Base-by-base conservation (phyloP, 345 rosid genomes). In the Citrus reticulata region DNA sequence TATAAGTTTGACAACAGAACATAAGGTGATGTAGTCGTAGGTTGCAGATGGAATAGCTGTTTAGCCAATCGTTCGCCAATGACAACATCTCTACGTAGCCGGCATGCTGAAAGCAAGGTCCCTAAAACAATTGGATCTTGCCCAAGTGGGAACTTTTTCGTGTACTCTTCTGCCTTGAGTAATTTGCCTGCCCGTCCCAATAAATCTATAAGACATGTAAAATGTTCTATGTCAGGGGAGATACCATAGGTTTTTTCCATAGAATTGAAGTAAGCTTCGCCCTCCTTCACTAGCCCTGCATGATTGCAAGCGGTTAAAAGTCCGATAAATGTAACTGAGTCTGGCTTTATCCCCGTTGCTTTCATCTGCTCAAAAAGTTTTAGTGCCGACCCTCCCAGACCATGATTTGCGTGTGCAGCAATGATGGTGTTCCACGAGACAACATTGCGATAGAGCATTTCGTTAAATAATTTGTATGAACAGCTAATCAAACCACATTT, bases 391-490 rank as follows among this genome's bases (percentile, higher is more conserved):
- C 64, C 63, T 25, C 90, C 90, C 27, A 86, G 84, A 35, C 95
- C 92, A 46, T 91, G 92, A 80, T 87, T 85, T 29, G 88, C 95
- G 42, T 77, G 83, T 46, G 81, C 95, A 76, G 86, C 81, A 77
- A 91, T 86, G 40, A 91, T 84, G 75, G 92, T 90, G 79, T 91
- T 91, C 92, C 92, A 90, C 4, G 93, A 86, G 68, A 91, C 87
- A 58, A 86, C 82, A 83, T 89, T 89, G 35, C 34, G 85, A 49
- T 59, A 77, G 35, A 42, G 59, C 91, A 89, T 92, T 72, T 68
- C 70, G 70, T 71, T 80, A 78, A 90, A 92, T 72, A 80, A 61
- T 27, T 70, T 67, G 73, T 72, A 78, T 54, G 90, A 87, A 78
- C 78, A 76, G 37, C 32, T 77, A 20, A 91, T 84, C 34, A 79